These are phyloP conservation scores for Aspergillus sclerotialis DNA, from an alignment of 2,329 filamentous ascomycete genomes.

Conservation along the genomic window DNA sequence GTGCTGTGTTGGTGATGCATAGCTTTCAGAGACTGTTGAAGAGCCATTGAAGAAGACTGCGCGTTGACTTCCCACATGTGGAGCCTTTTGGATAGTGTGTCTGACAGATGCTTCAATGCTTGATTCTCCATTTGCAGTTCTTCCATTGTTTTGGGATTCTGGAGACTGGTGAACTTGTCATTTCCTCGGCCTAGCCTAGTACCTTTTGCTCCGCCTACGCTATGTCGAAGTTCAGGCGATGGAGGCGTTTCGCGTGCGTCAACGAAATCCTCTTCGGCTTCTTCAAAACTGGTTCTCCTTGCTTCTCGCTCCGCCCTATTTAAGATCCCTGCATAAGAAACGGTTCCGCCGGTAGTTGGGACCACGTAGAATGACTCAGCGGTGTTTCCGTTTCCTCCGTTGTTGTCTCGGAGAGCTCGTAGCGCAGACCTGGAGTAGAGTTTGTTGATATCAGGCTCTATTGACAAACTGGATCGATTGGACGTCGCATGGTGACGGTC, in stretches of 20 bases:
- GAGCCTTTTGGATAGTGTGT: slow-evolving; percentile 79
- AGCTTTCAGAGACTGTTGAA: slow-evolving; percentile 69
- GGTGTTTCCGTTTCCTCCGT: slow-evolving; percentile 50
- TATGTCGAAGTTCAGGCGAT: slow-evolving; percentile 41
- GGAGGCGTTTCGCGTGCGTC: slow-evolving; percentile 68
- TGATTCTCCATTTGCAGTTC: slow-evolving; percentile 86
- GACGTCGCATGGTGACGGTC: slow-evolving; percentile 33
- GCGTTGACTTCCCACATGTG: slow-evolving; percentile 89
- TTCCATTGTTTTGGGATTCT: slow-evolving; percentile 62
- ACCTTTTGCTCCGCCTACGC: slow-evolving; percentile 35
- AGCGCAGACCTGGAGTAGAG: slow-evolving; percentile 83
- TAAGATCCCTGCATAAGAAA: slow-evolving; percentile 87
- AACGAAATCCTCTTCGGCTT: slow-evolving; percentile 79
- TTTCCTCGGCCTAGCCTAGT: slow-evolving; percentile 12
- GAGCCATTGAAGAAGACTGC: slow-evolving; percentile 75
- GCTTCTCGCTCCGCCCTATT: slow-evolving; percentile 43
- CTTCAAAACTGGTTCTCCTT: slow-evolving; percentile 45
- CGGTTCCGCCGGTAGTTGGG: slow-evolving; percentile 81
- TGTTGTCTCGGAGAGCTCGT: slow-evolving; percentile 64
- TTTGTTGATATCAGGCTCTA: slow-evolving; percentile 70
- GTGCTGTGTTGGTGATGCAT: slow-evolving; percentile 35
- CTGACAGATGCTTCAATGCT: slow-evolving; percentile 74
- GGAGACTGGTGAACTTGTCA: slow-evolving; percentile 26
- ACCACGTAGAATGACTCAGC: slow-evolving; percentile 86
- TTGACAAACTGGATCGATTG: slow-evolving; percentile 31